These are phyloP conservation scores for Persicaria tinctoria DNA, from an alignment of 148 eudicot species.

Conservation along the genomic window DNA sequence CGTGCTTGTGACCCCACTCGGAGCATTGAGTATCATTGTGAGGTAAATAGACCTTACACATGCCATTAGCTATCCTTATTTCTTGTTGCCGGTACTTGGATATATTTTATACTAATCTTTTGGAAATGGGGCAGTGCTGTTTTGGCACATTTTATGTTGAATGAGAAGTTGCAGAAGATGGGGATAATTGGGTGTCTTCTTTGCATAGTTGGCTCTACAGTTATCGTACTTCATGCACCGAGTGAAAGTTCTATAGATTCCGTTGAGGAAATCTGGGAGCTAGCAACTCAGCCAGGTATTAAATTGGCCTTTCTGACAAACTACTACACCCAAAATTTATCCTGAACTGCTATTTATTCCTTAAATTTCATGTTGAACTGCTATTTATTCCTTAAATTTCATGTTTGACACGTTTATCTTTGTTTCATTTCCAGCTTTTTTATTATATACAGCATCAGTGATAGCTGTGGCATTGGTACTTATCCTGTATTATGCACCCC, in stretches of 20 bases:
- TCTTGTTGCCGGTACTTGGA: conserved; percentile 2
- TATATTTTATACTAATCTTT: conserved; percentile 9
- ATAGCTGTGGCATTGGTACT: conserved; percentile 68
- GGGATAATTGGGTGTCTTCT: conserved; percentile 83
- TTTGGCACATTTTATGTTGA: conserved; percentile 71
- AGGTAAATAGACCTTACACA: conserved; percentile 40
- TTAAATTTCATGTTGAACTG: conserved; percentile 2
- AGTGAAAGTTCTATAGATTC: conserved; percentile 60
- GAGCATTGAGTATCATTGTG: conserved; percentile 90
- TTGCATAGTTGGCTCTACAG: conserved; percentile 70
- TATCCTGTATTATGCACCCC: conserved; percentile 80
- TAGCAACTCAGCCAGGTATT: conserved; percentile 82
- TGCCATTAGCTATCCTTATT: background rate
- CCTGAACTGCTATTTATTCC: background rate
- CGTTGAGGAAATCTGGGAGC: conserved; percentile 79
- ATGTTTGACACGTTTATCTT: conserved; percentile 15
- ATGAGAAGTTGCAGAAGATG: conserved; percentile 68
- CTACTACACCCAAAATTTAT: background rate
- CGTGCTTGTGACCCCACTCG: conserved; percentile 89
- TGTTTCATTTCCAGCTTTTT: conserved; percentile 53
- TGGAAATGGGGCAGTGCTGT: conserved; percentile 48
- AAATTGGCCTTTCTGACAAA: background rate
- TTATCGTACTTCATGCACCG: conserved; percentile 92
- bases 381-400: background rate
- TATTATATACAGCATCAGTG: conserved; percentile 69